Percentiles rank a stretch among this genome's conserved stretches.
These are phyloP conservation scores for Arachnomyces sp. DNA, from an alignment of 2,329 filamentous ascomycete species.

Conservation along the genomic window DNA sequence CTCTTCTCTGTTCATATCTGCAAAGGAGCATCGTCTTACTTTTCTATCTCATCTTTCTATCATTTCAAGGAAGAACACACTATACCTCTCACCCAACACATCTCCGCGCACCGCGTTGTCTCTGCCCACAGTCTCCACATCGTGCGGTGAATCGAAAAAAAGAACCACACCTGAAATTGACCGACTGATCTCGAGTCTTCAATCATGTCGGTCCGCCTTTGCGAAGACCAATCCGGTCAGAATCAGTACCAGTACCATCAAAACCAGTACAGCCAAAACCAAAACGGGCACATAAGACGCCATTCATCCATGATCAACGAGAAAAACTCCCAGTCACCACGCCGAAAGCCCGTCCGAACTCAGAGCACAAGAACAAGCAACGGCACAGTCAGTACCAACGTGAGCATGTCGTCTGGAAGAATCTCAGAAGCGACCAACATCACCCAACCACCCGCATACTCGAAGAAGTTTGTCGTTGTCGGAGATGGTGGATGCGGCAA, in stretches of 20 bases:
- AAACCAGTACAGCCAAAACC: constrained; percentile 14
- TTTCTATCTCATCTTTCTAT: no score
- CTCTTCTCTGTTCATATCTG: no score
- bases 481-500: constrained; percentile 97
- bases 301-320: constrained; percentile 43
- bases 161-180: no score
- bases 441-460: constrained; percentile 86
- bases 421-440: constrained; percentile 76
- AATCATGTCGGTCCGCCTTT: constrained; percentile 11
- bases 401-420: constrained; percentile 63
- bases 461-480: constrained; percentile 98
- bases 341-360: constrained; percentile 42
- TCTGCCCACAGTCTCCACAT: no score
- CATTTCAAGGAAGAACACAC: no score
- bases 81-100: no score
- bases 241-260: no score
- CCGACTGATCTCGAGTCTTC: no score
- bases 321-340: constrained; percentile 32
- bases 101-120: no score
- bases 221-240: constrained; percentile 7
- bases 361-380: constrained; percentile 68
- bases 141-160: no score
- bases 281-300: constrained; percentile 52
- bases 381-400: constrained; percentile 79
- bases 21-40: no score